These are phyloP conservation scores for Pseudozyma hubeiensis DNA, from an alignment of 1,284 basidiomycete species.

Conservation along the genomic window DNA sequence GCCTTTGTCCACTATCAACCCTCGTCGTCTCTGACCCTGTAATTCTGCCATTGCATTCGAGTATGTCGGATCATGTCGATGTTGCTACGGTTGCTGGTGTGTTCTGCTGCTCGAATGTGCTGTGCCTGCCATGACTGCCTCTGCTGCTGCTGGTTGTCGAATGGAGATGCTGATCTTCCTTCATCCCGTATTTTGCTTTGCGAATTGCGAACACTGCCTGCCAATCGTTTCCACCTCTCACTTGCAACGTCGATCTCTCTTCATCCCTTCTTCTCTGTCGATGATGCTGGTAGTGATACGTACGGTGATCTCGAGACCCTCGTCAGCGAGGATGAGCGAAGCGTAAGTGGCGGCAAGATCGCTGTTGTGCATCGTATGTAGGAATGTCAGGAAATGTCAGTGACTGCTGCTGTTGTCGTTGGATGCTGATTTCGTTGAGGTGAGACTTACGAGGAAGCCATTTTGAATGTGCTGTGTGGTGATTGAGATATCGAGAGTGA, in stretches of 20 bases:
- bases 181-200: too few relatives aligned
- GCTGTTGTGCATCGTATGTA: slow-evolving; percentile 18
- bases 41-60: too few relatives aligned
- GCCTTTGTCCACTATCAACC: too few relatives aligned
- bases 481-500: slow-evolving; percentile 39
- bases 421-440: neutral
- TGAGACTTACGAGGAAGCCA: slow-evolving; percentile 51
- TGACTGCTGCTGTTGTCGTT: slow-evolving; percentile 4
- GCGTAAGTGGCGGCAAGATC: slow-evolving; percentile 75
- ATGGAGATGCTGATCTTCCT: too few relatives aligned
- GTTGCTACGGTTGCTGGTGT: too few relatives aligned
- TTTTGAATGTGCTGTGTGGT: slow-evolving; percentile 43
- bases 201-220: too few relatives aligned
- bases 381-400: neutral
- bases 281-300: slow-evolving; percentile 69
- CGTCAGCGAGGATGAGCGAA: slow-evolving; percentile 85
- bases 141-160: too few relatives aligned
- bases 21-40: too few relatives aligned
- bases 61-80: too few relatives aligned
- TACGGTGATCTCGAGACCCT: slow-evolving; percentile 90
- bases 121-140: too few relatives aligned
- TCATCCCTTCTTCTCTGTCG: neutral
- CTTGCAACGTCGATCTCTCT: neutral
- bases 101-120: too few relatives aligned
- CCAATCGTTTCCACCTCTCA: neutral